Evolutionary conservation across 2,329 filamentous ascomycete genomes (phyloP), one percentile per base, ranked within the genome.

Genomic region (Paracorniculantispora psalliotae): DNA sequence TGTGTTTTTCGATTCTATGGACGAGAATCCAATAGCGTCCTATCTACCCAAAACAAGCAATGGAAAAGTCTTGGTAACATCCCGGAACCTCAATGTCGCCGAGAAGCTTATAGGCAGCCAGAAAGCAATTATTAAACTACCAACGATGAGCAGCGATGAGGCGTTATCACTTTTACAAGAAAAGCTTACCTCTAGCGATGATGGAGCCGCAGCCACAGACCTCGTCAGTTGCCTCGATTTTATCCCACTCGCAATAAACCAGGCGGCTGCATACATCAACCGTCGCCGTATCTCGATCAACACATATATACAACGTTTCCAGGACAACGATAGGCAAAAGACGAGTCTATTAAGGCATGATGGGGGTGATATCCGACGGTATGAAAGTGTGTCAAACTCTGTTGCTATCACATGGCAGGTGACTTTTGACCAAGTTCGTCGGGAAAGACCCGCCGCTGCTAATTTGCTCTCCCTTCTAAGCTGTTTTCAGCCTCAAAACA

Each of bases 391-490:
- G 2, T 68, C 68, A 0, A 70, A 69, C 47, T 65, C 68, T n/a
- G 53, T 70, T 33, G 53, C 66, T 2, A 60, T 57, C 49, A 71
- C 67, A 21, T 71, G 65, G 68, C 63, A 67, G 52, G 60, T 71
- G 21, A 67, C 63, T 6, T 70, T 71, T 57, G 63, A 69, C 17
- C 53, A 75, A 21, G 73, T 80, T 49, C 70, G 67, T 13, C 59
- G 63, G 1, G 61, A 65, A 41, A 61, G 67, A 43, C 67, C 62
- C 6, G 66, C 67, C 4, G 78, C 78, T 8, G 70, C 77, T 5
- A 65, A 75, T 19, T 64, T 80, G 9, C 63, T 81, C 0, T 76
- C 74, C 1, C 68, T 81, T 13, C 74, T 81, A 73, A 78, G 77
- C 68, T 74, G 75, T 61, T 80, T 77, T 63, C 71, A 80, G 52